Evolutionary conservation across 805 yeast species (phyloP), one percentile per base, ranked within the genome.

Genomic region (Candida germanica): DNA sequence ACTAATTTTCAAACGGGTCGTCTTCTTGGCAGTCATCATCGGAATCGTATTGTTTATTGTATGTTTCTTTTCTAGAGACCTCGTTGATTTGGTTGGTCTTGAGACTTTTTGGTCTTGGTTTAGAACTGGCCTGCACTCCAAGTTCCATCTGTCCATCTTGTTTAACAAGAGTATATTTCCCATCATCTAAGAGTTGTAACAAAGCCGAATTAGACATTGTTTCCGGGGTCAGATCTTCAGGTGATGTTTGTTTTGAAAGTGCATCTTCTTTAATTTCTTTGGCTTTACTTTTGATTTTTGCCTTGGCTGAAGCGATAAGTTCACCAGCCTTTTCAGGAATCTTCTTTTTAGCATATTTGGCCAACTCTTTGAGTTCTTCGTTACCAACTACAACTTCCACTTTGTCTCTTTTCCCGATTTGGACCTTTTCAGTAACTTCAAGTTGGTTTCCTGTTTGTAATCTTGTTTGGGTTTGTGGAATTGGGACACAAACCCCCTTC

Each of bases 361-460:
- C 47, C 16, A 40, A 42, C 28, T 43, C 26, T 29, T 33, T 39
- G 8, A 50, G 25, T 35, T 50, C 54, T 26, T 50, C 42, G 3
- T 45, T 43, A 8, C 48, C 46, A 22, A 50, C 11, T 3, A 47
- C 49, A 10, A 50, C 22, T 26, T 50, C 51, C 10, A 50, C 40
- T 16, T 43, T 41, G 35, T 48, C 47, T 27, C 33, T 31, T 7
- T 25, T 11, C 15, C n/a, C n/a, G n/a, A n/a, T n/a, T n/a, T n/a
- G n/a, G n/a, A n/a, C n/a, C n/a, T n/a, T n/a, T n/a, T n/a, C n/a
- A n/a, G n/a, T n/a, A n/a, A n/a, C n/a, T n/a, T n/a, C n/a, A n/a
- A n/a, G n/a, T n/a, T n/a, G n/a, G n/a, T n/a, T n/a, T n/a, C n/a
- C n/a, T n/a, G n/a, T n/a, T n/a, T n/a, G n/a, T n/a, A n/a, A n/a